Conservation (phyloP, 306 rosid species). For the Arachis hypogaea region DNA sequence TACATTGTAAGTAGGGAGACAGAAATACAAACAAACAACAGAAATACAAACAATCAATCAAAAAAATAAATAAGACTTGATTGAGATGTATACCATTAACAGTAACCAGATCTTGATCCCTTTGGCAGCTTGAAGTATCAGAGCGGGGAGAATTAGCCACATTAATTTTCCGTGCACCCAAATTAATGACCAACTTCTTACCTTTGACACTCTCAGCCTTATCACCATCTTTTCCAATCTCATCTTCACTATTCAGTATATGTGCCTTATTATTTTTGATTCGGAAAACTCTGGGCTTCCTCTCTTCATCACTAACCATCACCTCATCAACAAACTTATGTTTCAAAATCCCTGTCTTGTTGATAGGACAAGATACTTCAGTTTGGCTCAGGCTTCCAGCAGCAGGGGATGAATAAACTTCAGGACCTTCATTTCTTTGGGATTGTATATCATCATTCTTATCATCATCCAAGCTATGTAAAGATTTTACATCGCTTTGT, state of each 20-base stretch:
- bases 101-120: slow-evolving; percentile 63
- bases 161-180: slow-evolving; percentile 88
- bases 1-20: background rate
- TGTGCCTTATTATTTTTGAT: slow-evolving; percentile 68
- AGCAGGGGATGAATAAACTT: slow-evolving; percentile 66
- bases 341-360: slow-evolving; percentile 66
- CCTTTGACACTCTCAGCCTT: slow-evolving; percentile 73
- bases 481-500: slow-evolving; percentile 58
- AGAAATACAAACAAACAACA: background rate
- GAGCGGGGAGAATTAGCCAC: slow-evolving; percentile 81
- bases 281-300: slow-evolving; percentile 70
- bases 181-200: slow-evolving; percentile 87
- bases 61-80: slow-evolving; percentile 4
- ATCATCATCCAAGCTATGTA: slow-evolving; percentile 61
- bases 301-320: slow-evolving; percentile 89
- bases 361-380: slow-evolving; percentile 59
- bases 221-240: slow-evolving; percentile 61
- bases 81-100: slow-evolving; percentile 60
- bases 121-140: slow-evolving; percentile 86
- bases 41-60: background rate
- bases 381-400: slow-evolving; percentile 69
- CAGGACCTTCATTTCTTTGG: slow-evolving; percentile 60
- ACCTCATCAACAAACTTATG: slow-evolving; percentile 92
- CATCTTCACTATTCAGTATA: slow-evolving; percentile 71
- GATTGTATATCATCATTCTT: slow-evolving; percentile 61